Conservation (phyloP, 2,329 filamentous ascomycete species). For the Botrytis porri region DNA sequence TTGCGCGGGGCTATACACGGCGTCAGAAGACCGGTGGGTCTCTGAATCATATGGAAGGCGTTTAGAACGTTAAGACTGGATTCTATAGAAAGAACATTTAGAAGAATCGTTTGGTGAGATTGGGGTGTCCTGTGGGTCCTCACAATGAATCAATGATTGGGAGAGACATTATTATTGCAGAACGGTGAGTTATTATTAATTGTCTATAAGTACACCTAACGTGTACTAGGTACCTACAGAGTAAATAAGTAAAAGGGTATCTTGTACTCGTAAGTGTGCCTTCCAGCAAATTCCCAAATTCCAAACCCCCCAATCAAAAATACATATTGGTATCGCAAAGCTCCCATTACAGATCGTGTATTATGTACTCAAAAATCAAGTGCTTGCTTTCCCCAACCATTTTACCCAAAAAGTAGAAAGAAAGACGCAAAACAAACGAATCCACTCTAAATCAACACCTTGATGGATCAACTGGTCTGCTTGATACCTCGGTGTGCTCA, state of each 20-base stretch:
- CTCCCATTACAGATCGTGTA: neutral
- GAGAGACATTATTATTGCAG: neutral
- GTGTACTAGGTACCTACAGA: neutral
- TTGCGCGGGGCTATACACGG: constrained; percentile 14
- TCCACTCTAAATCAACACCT: constrained; percentile 19
- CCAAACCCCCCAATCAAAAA: neutral
- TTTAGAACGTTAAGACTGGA: neutral
- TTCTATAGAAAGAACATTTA: neutral
- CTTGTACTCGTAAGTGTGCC: constrained; percentile 7
- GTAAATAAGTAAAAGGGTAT: constrained; percentile 4
- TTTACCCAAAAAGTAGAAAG: neutral
- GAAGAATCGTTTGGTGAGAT: neutral
- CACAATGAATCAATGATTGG: neutral
- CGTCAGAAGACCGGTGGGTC: constrained; percentile 11
- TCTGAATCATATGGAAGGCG: constrained; percentile 2
- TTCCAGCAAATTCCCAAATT: neutral
- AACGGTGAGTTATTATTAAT: constrained; percentile 2
- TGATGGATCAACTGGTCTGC: constrained; percentile 22
- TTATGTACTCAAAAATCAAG: neutral
- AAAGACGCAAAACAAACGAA: neutral
- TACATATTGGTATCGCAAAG: neutral
- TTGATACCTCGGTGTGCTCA: constrained; percentile 27
- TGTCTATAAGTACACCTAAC: neutral
- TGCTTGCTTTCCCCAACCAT: neutral
- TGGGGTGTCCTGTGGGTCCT: neutral